Percentiles rank a stretch among this genome's conserved stretches.
Evolutionary conservation across 352 stramenopile genomes (phyloP).

Genomic region (Phytophthora tentaculata): DNA sequence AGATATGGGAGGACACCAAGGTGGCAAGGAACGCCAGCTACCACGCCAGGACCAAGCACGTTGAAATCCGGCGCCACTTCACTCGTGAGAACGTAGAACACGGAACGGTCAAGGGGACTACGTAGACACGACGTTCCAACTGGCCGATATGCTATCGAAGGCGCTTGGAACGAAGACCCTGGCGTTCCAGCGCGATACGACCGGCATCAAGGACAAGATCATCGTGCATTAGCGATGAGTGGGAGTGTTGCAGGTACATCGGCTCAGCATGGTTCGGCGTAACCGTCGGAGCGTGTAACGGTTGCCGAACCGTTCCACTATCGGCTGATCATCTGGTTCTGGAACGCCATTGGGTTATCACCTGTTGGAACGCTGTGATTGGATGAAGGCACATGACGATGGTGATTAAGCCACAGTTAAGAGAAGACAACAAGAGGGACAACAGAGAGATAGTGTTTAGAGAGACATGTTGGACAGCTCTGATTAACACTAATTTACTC

Average conservation of each 20-base stretch:
- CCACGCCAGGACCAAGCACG: neutral
- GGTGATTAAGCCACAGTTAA: too few relatives aligned
- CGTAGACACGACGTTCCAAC: neutral
- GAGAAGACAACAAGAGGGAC: too few relatives aligned
- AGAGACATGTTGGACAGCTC: too few relatives aligned
- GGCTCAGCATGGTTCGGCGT: too few relatives aligned
- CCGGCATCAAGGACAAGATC: neutral
- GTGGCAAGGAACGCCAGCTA: neutral
- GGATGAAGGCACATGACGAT: too few relatives aligned
- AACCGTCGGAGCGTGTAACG: too few relatives aligned
- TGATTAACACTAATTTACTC: too few relatives aligned
- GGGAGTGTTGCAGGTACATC: neutral
- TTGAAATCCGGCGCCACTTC: conserved; percentile 1
- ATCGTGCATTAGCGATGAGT: neutral
- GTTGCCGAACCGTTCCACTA: too few relatives aligned
- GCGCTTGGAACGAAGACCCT: neutral
- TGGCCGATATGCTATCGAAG: neutral
- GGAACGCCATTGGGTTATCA: too few relatives aligned
- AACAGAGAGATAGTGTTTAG: too few relatives aligned
- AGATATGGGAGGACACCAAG: conserved; percentile 2
- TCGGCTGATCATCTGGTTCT: too few relatives aligned
- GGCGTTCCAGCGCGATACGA: neutral
- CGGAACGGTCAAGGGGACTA: neutral
- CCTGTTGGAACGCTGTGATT: too few relatives aligned
- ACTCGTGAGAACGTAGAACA: neutral